These are phyloP conservation scores for Grigorovia humatica DNA, from an alignment of 805 yeast species.

Conservation along the genomic window DNA sequence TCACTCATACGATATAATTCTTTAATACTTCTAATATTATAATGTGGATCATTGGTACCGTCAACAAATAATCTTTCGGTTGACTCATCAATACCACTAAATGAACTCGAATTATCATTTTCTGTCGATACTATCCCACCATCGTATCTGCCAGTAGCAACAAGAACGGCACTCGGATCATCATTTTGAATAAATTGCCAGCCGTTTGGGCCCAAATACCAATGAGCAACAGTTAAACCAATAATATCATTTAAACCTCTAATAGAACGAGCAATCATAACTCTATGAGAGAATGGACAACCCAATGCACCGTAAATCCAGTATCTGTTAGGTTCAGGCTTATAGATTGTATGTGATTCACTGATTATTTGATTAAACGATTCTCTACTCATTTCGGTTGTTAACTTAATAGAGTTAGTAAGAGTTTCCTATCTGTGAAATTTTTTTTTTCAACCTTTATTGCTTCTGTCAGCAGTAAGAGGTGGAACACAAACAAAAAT, in stretches of 20 bases:
- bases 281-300: constrained; percentile 93
- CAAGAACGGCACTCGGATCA: constrained; percentile 6
- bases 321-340: constrained; percentile 71
- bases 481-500: no score
- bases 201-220: constrained; percentile 78
- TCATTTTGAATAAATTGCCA: constrained; percentile 54
- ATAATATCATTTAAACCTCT: constrained; percentile 60
- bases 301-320: constrained; percentile 83
- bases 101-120: constrained; percentile 9
- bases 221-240: constrained; percentile 71
- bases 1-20: constrained; percentile 69
- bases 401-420: background rate
- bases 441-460: background rate
- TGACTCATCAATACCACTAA: constrained; percentile 12
- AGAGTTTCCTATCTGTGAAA: background rate
- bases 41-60: constrained; percentile 48
- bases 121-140: constrained; percentile 14
- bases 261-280: constrained; percentile 57
- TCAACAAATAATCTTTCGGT: constrained; percentile 18
- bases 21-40: constrained; percentile 48
- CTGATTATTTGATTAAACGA: constrained; percentile 50
- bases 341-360: constrained; percentile 42
- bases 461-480: background rate
- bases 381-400: constrained; percentile 11
- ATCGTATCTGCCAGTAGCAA: constrained; percentile 9